Base-by-base conservation (phyloP, 768 basidiomycete genomes). In the Cystobasidium tubakii region DNA sequence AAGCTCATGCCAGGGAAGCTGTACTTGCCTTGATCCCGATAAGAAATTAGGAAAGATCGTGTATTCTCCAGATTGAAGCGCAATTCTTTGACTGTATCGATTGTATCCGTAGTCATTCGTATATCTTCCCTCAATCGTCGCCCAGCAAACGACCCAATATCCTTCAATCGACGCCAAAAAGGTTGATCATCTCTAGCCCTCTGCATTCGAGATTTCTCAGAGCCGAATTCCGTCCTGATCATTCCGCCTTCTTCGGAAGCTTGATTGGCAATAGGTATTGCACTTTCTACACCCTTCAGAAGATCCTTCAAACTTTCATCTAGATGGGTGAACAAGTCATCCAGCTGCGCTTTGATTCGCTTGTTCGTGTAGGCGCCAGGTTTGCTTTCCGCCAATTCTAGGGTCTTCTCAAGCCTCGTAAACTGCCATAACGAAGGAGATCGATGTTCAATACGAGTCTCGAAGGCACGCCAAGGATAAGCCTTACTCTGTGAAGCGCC, bases 21-120 rank as follows among this genome's bases (percentile, higher is more conserved):
- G 43, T 19, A 29, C 76, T 15, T 29, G 76, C 77, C 71, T 75
- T 78, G 73, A 75, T 76, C 19, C 43, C 66, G 39, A 29, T 79
- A 80, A 3, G 64, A 62, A 7, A 73, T 10, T 6, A 80, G 44
- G 19, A 73, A 57, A 17, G 64, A 53, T 60, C 79, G 72, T 34
- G 78, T 74, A 19, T 62, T 66, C 66, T 80, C 79, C 54, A 80
- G 67, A 46, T 53, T 76, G 9, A 62, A 34, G 64, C 76, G 44
- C 19, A 78, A 67, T 10, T 63, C 73, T 7, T 53, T 39, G 7
- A 80, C 53, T 29, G 73, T 74, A 1, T 66, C 65, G 0, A 77
- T 76, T 10, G 70, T 78, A 46, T 73, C 75, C 34, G 71, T 55
- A 21, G 77, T 67, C 53, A 80, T 27, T 42, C 76, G 69, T 21